Percentiles rank a stretch among this genome's conserved stretches.
These are phyloP conservation scores for Cryptococcus hybrid DNA, from an alignment of 1,284 basidiomycete genomes.

Conservation along the genomic window DNA sequence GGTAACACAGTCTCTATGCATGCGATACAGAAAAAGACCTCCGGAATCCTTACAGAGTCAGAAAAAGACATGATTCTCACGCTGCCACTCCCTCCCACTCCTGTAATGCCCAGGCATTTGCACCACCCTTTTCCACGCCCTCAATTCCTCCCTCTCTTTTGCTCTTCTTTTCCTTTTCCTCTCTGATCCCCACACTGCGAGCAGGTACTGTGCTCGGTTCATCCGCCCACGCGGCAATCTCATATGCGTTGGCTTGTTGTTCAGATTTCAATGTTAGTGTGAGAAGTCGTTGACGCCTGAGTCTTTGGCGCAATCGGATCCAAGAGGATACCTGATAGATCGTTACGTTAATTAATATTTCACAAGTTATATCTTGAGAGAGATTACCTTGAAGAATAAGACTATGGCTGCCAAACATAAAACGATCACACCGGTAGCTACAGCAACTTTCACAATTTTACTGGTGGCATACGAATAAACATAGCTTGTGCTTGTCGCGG, in stretches of 20 bases:
- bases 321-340: constrained; percentile 34
- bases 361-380: not conserved
- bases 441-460: constrained; percentile 41
- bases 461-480: constrained; percentile 33
- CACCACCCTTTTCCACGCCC: constrained; percentile 32
- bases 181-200: constrained; percentile 5
- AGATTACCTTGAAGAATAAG: constrained; percentile 40
- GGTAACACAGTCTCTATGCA: too few relatives aligned
- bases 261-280: constrained; percentile 26
- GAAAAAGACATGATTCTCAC: not conserved
- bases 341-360: not conserved
- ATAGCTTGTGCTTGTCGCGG: constrained; percentile 9
- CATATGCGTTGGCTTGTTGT: constrained; percentile 39
- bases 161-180: constrained; percentile 19
- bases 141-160: constrained; percentile 22
- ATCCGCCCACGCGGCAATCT: constrained; percentile 46
- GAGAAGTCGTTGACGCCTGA: constrained; percentile 29
- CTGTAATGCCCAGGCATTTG: constrained; percentile 42
- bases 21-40: too few relatives aligned
- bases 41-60: too few relatives aligned
- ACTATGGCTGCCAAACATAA: constrained; percentile 32
- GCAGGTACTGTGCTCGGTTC: constrained; percentile 35
- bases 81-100: constrained; percentile 46
- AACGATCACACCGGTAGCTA: constrained; percentile 45
- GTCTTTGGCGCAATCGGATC: constrained; percentile 35